These are phyloP conservation scores for Helminthosporium solani DNA, from an alignment of 2,329 filamentous ascomycete genomes.

Conservation along the genomic window DNA sequence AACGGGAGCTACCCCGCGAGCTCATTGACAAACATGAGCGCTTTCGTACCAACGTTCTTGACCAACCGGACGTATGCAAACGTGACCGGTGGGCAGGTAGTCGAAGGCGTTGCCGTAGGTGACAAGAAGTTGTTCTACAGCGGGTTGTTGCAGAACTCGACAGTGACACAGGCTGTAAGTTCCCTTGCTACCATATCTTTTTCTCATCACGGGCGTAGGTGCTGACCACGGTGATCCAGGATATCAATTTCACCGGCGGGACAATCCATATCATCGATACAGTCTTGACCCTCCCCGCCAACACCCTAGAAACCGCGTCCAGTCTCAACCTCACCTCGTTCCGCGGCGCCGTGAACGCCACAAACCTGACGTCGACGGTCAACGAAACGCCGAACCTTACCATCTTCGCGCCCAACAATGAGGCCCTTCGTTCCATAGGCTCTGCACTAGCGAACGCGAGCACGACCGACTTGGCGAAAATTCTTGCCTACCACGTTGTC, in stretches of 20 bases:
- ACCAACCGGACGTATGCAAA: conserved; percentile 57
- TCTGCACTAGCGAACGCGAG: conserved; percentile 53
- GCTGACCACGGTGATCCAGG: conserved; percentile 20
- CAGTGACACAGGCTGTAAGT: conserved; percentile 52
- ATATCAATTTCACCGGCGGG: conserved; percentile 48
- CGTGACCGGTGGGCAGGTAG: conserved; percentile 60
- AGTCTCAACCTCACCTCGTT: conserved; percentile 44
- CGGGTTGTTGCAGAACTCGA: conserved; percentile 53
- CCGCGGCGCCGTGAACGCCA: conserved; percentile 43
- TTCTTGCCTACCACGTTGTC: conserved; percentile 67
- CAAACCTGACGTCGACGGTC: conserved; percentile 46
- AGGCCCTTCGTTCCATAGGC: conserved; percentile 60
- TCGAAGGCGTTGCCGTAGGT: conserved; percentile 48
- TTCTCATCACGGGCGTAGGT: conserved; percentile 6
- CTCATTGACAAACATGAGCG: conserved; percentile 42
- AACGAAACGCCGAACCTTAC: conserved; percentile 54
- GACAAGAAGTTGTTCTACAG: conserved; percentile 54
- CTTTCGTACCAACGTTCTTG: conserved; percentile 53
- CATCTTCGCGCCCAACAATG: conserved; percentile 64
- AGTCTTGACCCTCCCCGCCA: conserved; percentile 44
- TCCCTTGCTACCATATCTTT: conserved; percentile 1
- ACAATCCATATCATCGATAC: conserved; percentile 51
- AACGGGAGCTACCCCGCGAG: conserved; percentile 50
- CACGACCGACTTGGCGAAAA: conserved; percentile 49
- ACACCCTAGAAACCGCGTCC: conserved; percentile 31